phyloP scores from a whole-genome alignment of 2,329 filamentous ascomycete genomes.

The Diaporthe humulicola region DNA sequence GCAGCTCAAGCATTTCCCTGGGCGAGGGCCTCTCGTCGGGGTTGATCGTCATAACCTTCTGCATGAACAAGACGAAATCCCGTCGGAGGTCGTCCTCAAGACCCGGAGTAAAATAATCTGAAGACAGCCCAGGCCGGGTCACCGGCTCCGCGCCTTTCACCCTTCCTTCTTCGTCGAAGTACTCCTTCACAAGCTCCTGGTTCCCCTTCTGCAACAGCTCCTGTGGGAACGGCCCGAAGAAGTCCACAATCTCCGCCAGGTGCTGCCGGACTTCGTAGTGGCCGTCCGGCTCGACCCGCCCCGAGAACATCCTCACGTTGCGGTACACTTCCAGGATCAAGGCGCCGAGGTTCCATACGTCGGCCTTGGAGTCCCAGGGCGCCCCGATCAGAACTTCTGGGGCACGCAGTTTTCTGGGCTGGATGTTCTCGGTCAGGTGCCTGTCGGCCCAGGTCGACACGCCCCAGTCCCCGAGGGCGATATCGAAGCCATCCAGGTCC shows the following conservation, averaged over 20 bases:
- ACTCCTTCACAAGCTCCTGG: neutral
- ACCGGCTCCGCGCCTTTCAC: neutral
- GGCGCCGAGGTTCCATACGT: neutral
- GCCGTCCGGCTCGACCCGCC: neutral
- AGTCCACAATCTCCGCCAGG: neutral
- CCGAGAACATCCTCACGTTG: neutral
- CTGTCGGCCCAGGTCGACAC: neutral
- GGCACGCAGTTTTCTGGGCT: neutral
- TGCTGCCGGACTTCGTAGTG: neutral
- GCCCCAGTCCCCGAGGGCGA: constrained; percentile 5
- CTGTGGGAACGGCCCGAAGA: neutral
- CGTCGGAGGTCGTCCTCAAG: neutral
- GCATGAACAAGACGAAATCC: constrained; percentile 5
- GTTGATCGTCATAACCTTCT: neutral
- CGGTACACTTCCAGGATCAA: neutral
- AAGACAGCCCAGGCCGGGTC: neutral
- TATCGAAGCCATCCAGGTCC: neutral
- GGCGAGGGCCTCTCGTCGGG: neutral
- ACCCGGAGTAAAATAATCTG: neutral
- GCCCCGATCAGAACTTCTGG: neutral
- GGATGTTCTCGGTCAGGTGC: neutral
- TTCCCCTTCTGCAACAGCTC: neutral
- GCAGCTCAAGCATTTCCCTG: neutral
- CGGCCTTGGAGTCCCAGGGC: neutral
- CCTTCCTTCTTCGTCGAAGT: neutral